Percentiles rank a stretch among this genome's conserved stretches.
These are phyloP conservation scores for Thielaviopsis punctulata DNA, from an alignment of 2,329 filamentous ascomycete species.

Conservation along the genomic window DNA sequence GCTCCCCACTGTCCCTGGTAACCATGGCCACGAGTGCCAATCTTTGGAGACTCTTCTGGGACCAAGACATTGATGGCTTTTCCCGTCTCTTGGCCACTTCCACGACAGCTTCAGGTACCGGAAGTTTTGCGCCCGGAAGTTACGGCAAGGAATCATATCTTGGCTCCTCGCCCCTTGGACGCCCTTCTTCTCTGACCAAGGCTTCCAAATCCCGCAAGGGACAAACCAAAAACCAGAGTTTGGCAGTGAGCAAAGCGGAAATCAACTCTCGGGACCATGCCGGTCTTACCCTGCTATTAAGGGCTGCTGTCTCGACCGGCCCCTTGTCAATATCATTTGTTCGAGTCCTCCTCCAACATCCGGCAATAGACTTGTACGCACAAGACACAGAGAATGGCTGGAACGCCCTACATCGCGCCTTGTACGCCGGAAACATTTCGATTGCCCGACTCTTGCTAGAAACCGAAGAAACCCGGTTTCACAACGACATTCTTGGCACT, in stretches of 20 bases:
- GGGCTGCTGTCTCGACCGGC: slow-evolving; percentile 60
- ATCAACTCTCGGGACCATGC: slow-evolving; percentile 70
- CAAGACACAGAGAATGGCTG: slow-evolving; percentile 88
- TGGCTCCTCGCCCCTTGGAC: slow-evolving; percentile 19
- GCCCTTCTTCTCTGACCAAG: slow-evolving; percentile 2
- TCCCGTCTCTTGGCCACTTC: slow-evolving; percentile 28
- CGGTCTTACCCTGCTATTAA: slow-evolving; percentile 70
- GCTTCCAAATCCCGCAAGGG: slow-evolving; percentile 33
- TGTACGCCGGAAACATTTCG: slow-evolving; percentile 79
- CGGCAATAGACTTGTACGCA: slow-evolving; percentile 65
- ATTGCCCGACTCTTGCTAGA: slow-evolving; percentile 70
- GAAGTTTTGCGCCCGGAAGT: slow-evolving; percentile 15
- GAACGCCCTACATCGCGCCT: slow-evolving; percentile 81
- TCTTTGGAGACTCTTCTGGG: slow-evolving; percentile 92
- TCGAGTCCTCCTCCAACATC: slow-evolving; percentile 61
- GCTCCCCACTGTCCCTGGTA: slow-evolving; percentile 17
- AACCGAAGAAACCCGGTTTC: slow-evolving; percentile 41
- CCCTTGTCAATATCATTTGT: slow-evolving; percentile 58
- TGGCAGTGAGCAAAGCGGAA: slow-evolving; percentile 39
- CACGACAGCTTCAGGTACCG: not conserved
- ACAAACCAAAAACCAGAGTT: slow-evolving; percentile 27
- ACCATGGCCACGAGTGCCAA: slow-evolving; percentile 78
- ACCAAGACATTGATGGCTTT: slow-evolving; percentile 95
- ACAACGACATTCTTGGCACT: slow-evolving; percentile 24
- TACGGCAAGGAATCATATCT: slow-evolving; percentile 17